These are phyloP conservation scores for Copromyces sp. DNA, from an alignment of 495 filamentous ascomycete species.

Conservation along the genomic window DNA sequence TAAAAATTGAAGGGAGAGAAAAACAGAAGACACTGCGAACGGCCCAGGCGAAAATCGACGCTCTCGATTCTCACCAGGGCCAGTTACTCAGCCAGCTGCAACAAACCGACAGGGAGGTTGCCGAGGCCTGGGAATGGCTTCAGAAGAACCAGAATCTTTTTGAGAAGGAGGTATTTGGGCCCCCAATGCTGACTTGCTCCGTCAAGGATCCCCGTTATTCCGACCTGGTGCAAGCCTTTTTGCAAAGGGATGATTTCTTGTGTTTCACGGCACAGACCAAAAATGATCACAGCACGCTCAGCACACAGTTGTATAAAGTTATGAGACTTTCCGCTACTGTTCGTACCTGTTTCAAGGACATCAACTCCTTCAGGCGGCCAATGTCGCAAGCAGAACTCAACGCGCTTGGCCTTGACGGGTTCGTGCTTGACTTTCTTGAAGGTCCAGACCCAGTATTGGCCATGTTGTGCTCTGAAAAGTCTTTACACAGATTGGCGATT, in stretches of 20 bases:
- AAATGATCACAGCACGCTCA: constrained; percentile 64
- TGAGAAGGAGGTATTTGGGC: constrained; percentile 73
- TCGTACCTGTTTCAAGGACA: constrained; percentile 39
- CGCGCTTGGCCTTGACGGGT: constrained; percentile 63
- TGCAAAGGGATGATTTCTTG: constrained; percentile 52
- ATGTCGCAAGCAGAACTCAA: constrained; percentile 45
- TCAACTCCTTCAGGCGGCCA: constrained; percentile 43
- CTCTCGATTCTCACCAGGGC: constrained; percentile 65
- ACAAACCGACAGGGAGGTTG: constrained; percentile 47
- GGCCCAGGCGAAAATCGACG: constrained; percentile 40
- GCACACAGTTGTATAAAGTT: constrained; percentile 38
- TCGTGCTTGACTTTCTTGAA: constrained; percentile 62
- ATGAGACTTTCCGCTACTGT: constrained; percentile 58
- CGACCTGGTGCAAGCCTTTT: constrained; percentile 60
- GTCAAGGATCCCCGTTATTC: constrained; percentile 66
- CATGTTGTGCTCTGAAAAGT: constrained; percentile 66
- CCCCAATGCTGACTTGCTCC: constrained; percentile 71
- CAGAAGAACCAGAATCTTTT: constrained; percentile 60
- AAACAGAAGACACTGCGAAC: constrained; percentile 14
- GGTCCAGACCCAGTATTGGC: constrained; percentile 79
- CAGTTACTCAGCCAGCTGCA: constrained; percentile 58
- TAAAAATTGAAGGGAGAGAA: constrained; percentile 14
- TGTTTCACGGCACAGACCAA: constrained; percentile 67
- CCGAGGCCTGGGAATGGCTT: constrained; percentile 70
- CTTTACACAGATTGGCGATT: constrained; percentile 57